Base-by-base conservation (phyloP, 1,284 basidiomycete species). In the Cronartium quercuum region DNA sequence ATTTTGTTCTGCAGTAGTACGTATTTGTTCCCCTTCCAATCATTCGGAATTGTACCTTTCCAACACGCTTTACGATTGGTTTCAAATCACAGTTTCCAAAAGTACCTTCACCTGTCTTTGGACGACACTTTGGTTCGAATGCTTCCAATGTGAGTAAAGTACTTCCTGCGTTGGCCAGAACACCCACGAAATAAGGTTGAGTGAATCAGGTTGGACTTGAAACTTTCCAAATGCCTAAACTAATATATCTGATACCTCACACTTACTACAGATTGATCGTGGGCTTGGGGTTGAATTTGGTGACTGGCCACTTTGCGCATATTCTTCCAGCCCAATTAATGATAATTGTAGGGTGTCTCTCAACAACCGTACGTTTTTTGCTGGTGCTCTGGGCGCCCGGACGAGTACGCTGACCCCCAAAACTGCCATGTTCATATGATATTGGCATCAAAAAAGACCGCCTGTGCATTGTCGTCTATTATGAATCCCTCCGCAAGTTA, bases 401-500 rank as follows among this genome's bases (percentile, higher is more conserved):
- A 29, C 29, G 29, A 29, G 29, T 29, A 29, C 29, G 29, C 29
- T 29, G 29, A 29, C 29, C 29, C 29, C 29, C 29, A 29, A 29
- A 29, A 29, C 29, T 29, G 29, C 29, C 29, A 29, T 29, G 2
- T 29, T 29, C 29, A 29, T 29, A 29, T 29, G 29, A 29, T 29
- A 29, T 29, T 29, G 29, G 29, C 29, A 29, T 29, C 29, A 29
- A 29, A 29, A n/a, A 3, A 51, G 47, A 24, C 51, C 34, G 57
- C 61, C 41, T 73, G 61, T 57, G 13, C 64, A 6, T 37, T 73
- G 15, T 73, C 69, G 10, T 61, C 69, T 9, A 9, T 73, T 9
- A 73, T 73, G 69, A 47, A 73, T 63, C 62, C 69, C 10, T 37
- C 60, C n/a, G 69, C 69, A 35, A 73, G 41, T 42, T 73, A 73